These are phyloP conservation scores for Xylariaceae sp. DNA, from an alignment of 2,329 filamentous ascomycete genomes.

Conservation along the genomic window DNA sequence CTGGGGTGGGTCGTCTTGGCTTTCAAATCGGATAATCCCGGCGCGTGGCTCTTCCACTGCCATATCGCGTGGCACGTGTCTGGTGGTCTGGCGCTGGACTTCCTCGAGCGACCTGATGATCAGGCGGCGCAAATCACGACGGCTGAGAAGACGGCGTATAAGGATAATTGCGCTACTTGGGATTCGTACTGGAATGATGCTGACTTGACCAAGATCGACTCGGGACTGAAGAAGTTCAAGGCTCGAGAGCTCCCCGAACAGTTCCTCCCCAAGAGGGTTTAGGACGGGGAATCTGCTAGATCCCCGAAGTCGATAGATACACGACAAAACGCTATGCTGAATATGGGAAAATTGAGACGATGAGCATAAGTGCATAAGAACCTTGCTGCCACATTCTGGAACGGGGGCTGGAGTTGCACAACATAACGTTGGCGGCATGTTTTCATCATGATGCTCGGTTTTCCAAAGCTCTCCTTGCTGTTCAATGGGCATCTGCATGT, in stretches of 20 bases:
- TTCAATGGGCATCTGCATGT: too few species aligned
- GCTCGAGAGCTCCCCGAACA: neutral
- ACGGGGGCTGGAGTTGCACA: neutral
- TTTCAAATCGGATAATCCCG: conserved; percentile 48
- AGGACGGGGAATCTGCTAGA: neutral
- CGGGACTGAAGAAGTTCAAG: conserved; percentile 11
- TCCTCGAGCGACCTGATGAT: conserved; percentile 38
- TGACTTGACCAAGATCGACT: conserved; percentile 14
- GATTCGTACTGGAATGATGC: conserved; percentile 12
- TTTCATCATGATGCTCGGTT: too few species aligned
- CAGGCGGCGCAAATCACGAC: conserved; percentile 15
- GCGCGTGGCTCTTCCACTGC: conserved; percentile 45
- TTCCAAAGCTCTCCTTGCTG: too few species aligned
- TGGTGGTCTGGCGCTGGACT: conserved; percentile 48
- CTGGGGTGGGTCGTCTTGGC: conserved; percentile 44
- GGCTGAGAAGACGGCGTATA: conserved; percentile 11
- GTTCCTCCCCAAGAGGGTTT: neutral
- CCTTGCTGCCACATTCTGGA: neutral
- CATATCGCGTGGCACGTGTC: conserved; percentile 48
- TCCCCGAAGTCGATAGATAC: neutral
- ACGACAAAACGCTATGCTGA: neutral
- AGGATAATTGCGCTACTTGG: conserved; percentile 17
- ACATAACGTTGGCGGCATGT: too few species aligned
- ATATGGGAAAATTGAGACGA: neutral
- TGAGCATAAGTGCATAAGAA: neutral